These are phyloP conservation scores for Pleurotus tuoliensis DNA, from an alignment of 768 basidiomycete genomes.

Conservation along the genomic window DNA sequence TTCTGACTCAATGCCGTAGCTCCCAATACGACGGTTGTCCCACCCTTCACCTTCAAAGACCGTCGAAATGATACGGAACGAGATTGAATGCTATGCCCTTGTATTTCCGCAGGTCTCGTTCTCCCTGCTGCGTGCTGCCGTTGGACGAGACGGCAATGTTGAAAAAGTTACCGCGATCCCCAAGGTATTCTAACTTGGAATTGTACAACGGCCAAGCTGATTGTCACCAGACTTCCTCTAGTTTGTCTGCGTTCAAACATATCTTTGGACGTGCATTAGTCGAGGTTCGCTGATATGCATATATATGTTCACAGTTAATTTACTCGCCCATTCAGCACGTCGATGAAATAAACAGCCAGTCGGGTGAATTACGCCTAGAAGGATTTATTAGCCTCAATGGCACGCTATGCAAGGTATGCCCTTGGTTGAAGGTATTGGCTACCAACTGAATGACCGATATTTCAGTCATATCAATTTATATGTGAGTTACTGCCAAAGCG, in stretches of 20 bases:
- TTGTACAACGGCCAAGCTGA: not conserved
- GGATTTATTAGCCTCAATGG: constrained; percentile 88
- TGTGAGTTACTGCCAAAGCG: constrained; percentile 45
- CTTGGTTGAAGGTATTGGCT: constrained; percentile 13
- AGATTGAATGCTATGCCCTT: constrained; percentile 71
- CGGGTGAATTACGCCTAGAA: constrained; percentile 51
- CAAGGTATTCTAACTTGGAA: constrained; percentile 42
- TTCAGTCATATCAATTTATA: constrained; percentile 79
- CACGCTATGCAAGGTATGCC: constrained; percentile 62
- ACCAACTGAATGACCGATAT: constrained; percentile 14
- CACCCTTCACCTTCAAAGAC: constrained; percentile 60
- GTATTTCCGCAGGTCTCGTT: constrained; percentile 71
- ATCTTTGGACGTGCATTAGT: constrained; percentile 70
- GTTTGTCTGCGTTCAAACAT: constrained; percentile 64
- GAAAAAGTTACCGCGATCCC: constrained; percentile 55
- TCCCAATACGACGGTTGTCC: constrained; percentile 75
- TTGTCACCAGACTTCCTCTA: constrained; percentile 53
- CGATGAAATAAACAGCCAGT: constrained; percentile 52
- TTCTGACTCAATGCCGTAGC: constrained; percentile 34
- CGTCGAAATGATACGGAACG: constrained; percentile 62
- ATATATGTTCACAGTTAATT: not conserved
- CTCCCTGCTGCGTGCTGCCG: constrained; percentile 52
- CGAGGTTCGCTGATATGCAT: constrained; percentile 43
- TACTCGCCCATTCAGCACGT: constrained; percentile 47
- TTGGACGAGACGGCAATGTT: constrained; percentile 28